A percentile compares a stretch with the other conserved stretches of the same genome.
Evolutionary conservation across 2,329 filamentous ascomycete genomes (phyloP).

Genomic region (Fonsecaea pugnacius): DNA sequence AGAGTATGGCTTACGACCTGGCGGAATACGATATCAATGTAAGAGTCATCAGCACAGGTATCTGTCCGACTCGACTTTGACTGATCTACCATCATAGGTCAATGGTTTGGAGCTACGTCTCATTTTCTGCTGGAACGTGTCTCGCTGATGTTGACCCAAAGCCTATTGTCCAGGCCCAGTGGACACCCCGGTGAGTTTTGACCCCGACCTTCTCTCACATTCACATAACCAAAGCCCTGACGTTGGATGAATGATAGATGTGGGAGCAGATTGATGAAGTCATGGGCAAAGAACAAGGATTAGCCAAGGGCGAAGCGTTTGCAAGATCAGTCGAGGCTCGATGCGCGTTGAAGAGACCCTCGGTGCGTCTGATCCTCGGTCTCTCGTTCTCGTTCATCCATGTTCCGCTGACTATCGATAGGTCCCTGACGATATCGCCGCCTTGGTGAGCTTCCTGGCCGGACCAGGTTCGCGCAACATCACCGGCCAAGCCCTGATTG

Average conservation of each 20-base stretch:
- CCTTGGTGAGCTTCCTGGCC: slow-evolving; percentile 9
- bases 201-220: too few relatives aligned
- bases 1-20: slow-evolving; percentile 68
- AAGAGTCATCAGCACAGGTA: slow-evolving; percentile 40
- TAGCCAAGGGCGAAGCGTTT: slow-evolving; percentile 58
- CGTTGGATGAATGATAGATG: slow-evolving; percentile 50
- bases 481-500: slow-evolving; percentile 17
- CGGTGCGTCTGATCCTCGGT: neutral
- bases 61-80: neutral
- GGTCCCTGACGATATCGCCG: slow-evolving; percentile 13
- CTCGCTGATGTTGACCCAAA: slow-evolving; percentile 46
- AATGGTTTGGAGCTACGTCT: neutral
- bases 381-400: neutral
- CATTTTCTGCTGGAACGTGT: too few relatives aligned
- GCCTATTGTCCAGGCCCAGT: slow-evolving; percentile 70
- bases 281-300: slow-evolving; percentile 49
- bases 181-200: slow-evolving; percentile 49
- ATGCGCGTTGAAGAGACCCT: slow-evolving; percentile 53
- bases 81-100: slow-evolving; percentile 7
- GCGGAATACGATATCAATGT: slow-evolving; percentile 66
- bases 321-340: slow-evolving; percentile 58
- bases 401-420: neutral
- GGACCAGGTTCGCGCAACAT: slow-evolving; percentile 11
- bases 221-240: too few relatives aligned
- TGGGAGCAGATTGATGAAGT: slow-evolving; percentile 68